A percentile compares a stretch with the other conserved stretches of the same genome.
phyloP scores from a whole-genome alignment of 495 filamentous ascomycete genomes.

The Trichoderma orchidacearum region DNA sequence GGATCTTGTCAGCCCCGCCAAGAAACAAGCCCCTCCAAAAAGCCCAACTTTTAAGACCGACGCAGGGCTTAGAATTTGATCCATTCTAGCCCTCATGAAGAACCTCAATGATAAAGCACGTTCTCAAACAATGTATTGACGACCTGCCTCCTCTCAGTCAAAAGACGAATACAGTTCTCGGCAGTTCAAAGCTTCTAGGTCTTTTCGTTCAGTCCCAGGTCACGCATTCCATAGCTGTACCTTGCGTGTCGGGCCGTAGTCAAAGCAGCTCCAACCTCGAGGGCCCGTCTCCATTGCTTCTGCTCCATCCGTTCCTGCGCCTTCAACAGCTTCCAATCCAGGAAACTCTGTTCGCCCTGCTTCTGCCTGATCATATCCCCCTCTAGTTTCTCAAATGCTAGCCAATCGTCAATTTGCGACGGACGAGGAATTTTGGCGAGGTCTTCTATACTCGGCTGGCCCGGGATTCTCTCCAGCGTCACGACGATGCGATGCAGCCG shows the following conservation, averaged over 20 bases:
- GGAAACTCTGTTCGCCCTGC: constrained; percentile 11
- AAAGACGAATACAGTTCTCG: too few species aligned
- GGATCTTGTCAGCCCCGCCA: background rate
- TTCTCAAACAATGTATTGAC: too few species aligned
- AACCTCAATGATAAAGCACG: too few species aligned
- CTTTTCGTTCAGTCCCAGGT: background rate
- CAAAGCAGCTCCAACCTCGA: background rate
- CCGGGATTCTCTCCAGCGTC: constrained; percentile 16
- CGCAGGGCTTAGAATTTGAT: background rate
- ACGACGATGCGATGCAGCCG: constrained; percentile 19
- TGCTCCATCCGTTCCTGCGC: constrained; percentile 12
- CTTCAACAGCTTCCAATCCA: constrained; percentile 14
- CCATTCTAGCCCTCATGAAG: too few species aligned
- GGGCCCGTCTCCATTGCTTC: constrained; percentile 13
- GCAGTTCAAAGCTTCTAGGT: background rate
- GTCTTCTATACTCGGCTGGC: constrained; percentile 15
- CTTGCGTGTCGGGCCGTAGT: background rate
- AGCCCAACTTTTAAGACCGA: background rate
- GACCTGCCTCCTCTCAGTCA: too few species aligned
- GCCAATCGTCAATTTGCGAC: constrained; percentile 35
- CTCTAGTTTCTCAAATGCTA: constrained; percentile 23
- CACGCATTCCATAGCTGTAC: background rate
- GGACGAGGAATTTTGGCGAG: constrained; percentile 22
- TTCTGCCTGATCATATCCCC: constrained; percentile 15
- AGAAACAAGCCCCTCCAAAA: background rate